These are phyloP conservation scores for Spongispora temasekensis DNA, from an alignment of 1,284 basidiomycete species.

Conservation along the genomic window DNA sequence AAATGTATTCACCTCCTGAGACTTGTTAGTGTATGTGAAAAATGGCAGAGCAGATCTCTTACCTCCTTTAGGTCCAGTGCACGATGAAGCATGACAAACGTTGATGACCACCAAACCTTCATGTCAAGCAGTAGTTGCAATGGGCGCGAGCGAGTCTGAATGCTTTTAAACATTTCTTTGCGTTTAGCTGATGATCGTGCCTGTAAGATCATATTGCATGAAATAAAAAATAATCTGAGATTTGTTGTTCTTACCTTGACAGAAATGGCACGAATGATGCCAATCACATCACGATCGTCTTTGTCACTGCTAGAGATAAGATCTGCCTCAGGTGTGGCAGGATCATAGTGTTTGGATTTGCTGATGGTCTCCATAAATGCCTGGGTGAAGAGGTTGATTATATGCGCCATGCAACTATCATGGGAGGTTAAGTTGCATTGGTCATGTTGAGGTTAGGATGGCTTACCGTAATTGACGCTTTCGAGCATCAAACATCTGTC, in stretches of 20 bases:
- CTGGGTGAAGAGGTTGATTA: background rate
- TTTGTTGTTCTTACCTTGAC: constrained; percentile 2
- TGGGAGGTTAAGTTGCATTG: background rate
- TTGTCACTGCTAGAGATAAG: background rate
- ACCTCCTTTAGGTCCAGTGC: no score
- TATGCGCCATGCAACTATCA: background rate
- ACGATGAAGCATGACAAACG: background rate
- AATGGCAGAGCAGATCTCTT: no score
- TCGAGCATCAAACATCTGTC: background rate
- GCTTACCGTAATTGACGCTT: background rate
- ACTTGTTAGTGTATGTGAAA: background rate
- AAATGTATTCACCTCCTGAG: background rate
- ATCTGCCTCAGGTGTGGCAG: background rate
- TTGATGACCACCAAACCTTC: background rate
- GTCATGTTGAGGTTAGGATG: background rate
- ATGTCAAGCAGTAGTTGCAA: background rate
- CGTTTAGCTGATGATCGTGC: background rate
- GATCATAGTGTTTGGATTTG: background rate
- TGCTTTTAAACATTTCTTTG: background rate
- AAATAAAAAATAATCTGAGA: background rate
- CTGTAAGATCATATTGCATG: background rate
- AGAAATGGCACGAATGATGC: background rate
- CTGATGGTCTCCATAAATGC: background rate
- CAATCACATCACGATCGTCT: background rate
- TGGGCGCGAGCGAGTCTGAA: background rate